phyloP scores from a whole-genome alignment of 2,329 filamentous ascomycete species.

The Penicillium sclerotiorum region DNA sequence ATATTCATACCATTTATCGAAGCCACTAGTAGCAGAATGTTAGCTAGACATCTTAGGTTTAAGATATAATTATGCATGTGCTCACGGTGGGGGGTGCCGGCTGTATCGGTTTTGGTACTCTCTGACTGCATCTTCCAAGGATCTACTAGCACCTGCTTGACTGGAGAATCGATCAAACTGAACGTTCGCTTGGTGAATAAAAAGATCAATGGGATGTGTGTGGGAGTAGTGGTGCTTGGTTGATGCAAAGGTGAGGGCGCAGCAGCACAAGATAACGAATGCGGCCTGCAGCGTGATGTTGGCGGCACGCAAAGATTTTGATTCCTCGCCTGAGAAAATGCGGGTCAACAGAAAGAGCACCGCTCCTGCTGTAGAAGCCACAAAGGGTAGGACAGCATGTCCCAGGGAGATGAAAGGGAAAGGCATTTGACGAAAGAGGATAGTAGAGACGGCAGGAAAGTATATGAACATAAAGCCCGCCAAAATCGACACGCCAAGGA shows the following conservation, averaged over 20 bases:
- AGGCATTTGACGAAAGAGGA: conserved; percentile 36
- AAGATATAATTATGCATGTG: neutral
- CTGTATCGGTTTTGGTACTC: conserved; percentile 57
- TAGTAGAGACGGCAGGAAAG: conserved; percentile 33
- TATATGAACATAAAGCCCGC: conserved; percentile 38
- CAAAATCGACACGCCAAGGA: conserved; percentile 43
- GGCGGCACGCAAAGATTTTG: conserved; percentile 28
- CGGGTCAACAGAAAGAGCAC: conserved; percentile 32
- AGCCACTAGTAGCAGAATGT: conserved; percentile 43
- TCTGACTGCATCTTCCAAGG: conserved; percentile 52
- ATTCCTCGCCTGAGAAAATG: conserved; percentile 32
- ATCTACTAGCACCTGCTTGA: conserved; percentile 52
- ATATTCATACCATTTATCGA: conserved; percentile 63
- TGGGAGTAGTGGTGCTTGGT: conserved; percentile 43
- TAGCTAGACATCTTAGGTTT: too few species aligned
- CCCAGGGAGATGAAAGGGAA: conserved; percentile 35
- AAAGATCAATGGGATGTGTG: conserved; percentile 58
- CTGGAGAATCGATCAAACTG: conserved; percentile 54
- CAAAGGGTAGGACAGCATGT: conserved; percentile 32
- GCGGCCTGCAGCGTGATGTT: conserved; percentile 39
- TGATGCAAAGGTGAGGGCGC: conserved; percentile 45
- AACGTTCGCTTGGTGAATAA: conserved; percentile 54
- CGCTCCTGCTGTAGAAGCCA: conserved; percentile 33
- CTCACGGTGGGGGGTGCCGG: conserved; percentile 58
- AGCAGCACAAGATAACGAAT: conserved; percentile 45